Percentiles rank a stretch among this genome's conserved stretches.
These are phyloP conservation scores for Neofusicoccum ribis DNA, from an alignment of 2,329 filamentous ascomycete genomes.

Conservation along the genomic window DNA sequence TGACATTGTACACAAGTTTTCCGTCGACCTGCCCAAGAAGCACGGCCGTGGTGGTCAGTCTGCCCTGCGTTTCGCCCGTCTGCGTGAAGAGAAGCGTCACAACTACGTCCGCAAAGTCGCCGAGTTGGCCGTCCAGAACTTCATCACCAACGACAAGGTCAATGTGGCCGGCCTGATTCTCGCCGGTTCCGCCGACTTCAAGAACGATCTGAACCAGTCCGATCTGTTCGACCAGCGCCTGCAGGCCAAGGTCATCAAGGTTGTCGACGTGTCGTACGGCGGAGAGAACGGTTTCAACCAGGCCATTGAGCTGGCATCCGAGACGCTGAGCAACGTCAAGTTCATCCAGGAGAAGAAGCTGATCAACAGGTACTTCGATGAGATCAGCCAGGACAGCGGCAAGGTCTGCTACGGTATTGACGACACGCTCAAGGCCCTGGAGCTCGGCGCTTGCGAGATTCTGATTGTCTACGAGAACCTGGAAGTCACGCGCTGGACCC, in stretches of 20 bases:
- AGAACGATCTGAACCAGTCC: slow-evolving; percentile 96
- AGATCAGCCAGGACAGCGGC: slow-evolving; percentile 96
- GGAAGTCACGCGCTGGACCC: slow-evolving; percentile 86
- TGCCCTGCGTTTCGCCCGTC: slow-evolving; percentile 97
- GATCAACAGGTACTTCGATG: slow-evolving; percentile 98
- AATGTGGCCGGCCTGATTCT: slow-evolving; percentile 95
- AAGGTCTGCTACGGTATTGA: slow-evolving; percentile 98
- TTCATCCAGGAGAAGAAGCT: slow-evolving; percentile 99
- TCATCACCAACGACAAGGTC: slow-evolving; percentile 97
- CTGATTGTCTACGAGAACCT: slow-evolving; percentile 97
- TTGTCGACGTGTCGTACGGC: slow-evolving; percentile 97
- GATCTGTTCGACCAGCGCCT: slow-evolving; percentile 96
- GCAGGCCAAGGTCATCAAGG: slow-evolving; percentile 95
- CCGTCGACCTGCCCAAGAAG: slow-evolving; percentile 98
- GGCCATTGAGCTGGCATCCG: slow-evolving; percentile 90
- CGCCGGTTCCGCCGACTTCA: slow-evolving; percentile 98
- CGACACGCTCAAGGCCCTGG: slow-evolving; percentile 93
- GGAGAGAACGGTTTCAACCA: slow-evolving; percentile 99
- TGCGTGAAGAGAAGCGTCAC: slow-evolving; percentile 98
- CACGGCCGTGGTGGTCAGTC: slow-evolving; percentile 99
- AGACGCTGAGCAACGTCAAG: slow-evolving; percentile 98
- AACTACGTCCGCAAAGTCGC: slow-evolving; percentile 99
- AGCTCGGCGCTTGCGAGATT: slow-evolving; percentile 90
- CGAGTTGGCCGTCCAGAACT: slow-evolving; percentile 97
- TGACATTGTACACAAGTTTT: slow-evolving; percentile 96